These are phyloP conservation scores for Camellia oleifera DNA, from an alignment of 179 eudicot genomes.

Conservation along the genomic window DNA sequence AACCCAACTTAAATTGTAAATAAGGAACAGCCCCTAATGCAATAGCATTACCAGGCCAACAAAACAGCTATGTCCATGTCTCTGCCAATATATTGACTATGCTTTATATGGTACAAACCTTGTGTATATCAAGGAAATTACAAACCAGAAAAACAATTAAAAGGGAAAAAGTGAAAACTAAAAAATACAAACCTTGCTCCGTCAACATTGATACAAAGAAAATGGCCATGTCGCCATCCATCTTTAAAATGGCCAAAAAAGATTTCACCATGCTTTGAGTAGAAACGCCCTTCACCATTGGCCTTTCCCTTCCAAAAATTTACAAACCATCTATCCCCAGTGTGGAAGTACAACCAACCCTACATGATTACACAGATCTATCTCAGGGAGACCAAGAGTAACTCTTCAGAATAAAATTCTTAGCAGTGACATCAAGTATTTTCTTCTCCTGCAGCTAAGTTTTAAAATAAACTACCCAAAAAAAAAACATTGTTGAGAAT, in stretches of 20 bases:
- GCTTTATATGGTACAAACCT: too few species aligned
- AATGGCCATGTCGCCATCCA: conserved; percentile 92
- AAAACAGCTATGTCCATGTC: too few species aligned
- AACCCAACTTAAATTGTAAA: neutral
- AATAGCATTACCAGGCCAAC: too few species aligned
- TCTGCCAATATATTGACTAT: too few species aligned
- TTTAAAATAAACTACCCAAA: neutral
- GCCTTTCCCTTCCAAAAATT: conserved; percentile 98
- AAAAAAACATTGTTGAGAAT: too few species aligned
- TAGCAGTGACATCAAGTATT: neutral
- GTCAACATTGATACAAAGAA: conserved; percentile 66
- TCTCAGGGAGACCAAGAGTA: neutral
- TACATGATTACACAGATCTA: conserved; percentile 18
- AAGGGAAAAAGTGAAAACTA: neutral
- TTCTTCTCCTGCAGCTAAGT: neutral
- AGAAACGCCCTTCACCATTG: conserved; percentile 95
- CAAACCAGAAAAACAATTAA: neutral
- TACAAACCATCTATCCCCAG: conserved; percentile 96
- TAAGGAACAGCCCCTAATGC: neutral
- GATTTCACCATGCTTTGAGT: conserved; percentile 77
- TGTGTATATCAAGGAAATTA: neutral
- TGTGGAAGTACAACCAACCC: conserved; percentile 95
- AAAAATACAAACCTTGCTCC: conserved; percentile 65
- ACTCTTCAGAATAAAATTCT: neutral
- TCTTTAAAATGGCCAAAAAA: conserved; percentile 83